Base-by-base conservation (phyloP, 73 alveolate species). In the Paramecium pentaurelia region DNA sequence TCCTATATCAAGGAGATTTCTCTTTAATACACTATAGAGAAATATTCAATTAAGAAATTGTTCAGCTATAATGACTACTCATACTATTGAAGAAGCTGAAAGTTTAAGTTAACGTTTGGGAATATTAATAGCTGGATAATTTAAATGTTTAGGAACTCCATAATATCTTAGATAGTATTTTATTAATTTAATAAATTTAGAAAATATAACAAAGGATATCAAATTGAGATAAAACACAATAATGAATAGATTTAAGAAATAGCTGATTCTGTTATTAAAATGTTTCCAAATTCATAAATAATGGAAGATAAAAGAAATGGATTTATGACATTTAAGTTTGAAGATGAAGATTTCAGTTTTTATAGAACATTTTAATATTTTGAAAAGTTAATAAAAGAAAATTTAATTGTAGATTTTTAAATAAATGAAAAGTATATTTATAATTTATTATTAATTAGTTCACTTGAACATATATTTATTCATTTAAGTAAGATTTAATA, bases 21-120 rank as follows among this genome's bases (percentile, higher is more conserved):
- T 97, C 94, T 95, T 98, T 97, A 93, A 96, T n/a, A 95, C 95
- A 71, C 94, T 97, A 37, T 92, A 95, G 54, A 70, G 92, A 93
- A 95, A 85, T 87, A 60, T 94, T 93, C 11, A 86, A 88, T 27
- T 92, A 45, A 83, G 93, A 95, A 90, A 95, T 86, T 86, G 94
- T 37, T 45, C 96, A 45, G 97, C 75, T 83, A 93, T 88, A 47
- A 94, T 97, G 96, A 97, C 99, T 10, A 97, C 99, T 27, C 99
- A 97, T 93, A 93, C 98, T 20, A 97, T 97, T 97, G 99, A 97
- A 95, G 99, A 97, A 85, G 98, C 99, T 49, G 99, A 97, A 93
- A 95, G 98, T 7, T 92, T 97, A 30, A 93, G 98, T 92, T 80
- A 95, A 51, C 86, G 98, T 22, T 93, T 97, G 22, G 99, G 96